A percentile compares a stretch with the other conserved stretches of the same genome.
These are phyloP conservation scores for Fusarium denticulatum DNA, from an alignment of 2,329 filamentous ascomycete genomes.

Conservation along the genomic window DNA sequence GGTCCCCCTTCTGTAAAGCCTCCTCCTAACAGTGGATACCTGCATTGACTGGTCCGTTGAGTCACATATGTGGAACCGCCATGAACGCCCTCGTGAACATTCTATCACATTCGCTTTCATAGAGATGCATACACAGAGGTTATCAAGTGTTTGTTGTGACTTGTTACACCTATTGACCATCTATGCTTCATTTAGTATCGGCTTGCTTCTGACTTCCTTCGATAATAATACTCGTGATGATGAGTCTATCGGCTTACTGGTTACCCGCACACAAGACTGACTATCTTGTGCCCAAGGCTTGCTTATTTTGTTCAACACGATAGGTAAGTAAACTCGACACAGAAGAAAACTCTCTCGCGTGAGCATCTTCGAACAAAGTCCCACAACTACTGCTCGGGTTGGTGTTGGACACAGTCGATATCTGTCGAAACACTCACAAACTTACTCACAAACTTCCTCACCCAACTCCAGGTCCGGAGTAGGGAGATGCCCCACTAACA, in stretches of 20 bases:
- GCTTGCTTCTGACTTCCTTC: background rate
- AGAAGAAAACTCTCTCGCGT: conserved; percentile 4
- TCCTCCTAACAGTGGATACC: background rate
- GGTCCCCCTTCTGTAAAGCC: conserved; percentile 23
- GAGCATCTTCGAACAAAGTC: conserved; percentile 8
- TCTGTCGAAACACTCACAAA: background rate
- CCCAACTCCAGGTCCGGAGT: background rate
- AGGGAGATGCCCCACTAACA: background rate
- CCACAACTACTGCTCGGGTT: background rate
- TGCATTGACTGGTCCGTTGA: background rate
- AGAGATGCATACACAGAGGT: background rate
- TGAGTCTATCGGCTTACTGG: background rate
- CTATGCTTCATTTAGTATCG: background rate
- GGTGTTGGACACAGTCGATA: background rate
- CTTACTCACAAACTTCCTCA: background rate
- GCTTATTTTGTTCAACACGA: background rate
- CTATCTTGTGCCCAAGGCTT: background rate
- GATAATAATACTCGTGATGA: conserved; percentile 10
- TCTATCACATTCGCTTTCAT: conserved; percentile 9
- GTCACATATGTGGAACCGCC: conserved; percentile 12
- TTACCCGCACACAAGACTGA: background rate
- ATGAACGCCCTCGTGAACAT: conserved; percentile 16
- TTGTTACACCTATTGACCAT: background rate
- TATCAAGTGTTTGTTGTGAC: background rate
- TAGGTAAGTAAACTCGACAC: background rate